Percentiles rank a stretch among this genome's conserved stretches.
These are phyloP conservation scores for Cardiospermum halicacabum DNA, from an alignment of 345 rosid genomes.

Conservation along the genomic window DNA sequence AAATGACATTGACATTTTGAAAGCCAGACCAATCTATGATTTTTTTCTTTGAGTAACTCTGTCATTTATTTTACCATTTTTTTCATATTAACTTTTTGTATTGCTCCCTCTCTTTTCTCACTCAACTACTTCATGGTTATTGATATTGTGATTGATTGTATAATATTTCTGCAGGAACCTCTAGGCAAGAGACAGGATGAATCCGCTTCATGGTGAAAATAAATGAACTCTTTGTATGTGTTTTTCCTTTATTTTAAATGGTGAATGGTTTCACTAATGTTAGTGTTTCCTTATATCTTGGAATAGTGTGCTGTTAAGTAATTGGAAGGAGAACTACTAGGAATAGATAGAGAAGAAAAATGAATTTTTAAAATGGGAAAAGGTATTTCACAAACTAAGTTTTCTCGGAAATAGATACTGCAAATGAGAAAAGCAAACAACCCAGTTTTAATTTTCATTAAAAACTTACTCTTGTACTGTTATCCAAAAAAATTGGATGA, in stretches of 20 bases:
- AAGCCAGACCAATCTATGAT: no score
- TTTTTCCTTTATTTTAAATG: conserved; percentile 3
- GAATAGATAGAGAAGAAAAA: background rate
- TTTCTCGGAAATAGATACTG: background rate
- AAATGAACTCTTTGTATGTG: background rate
- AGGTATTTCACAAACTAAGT: background rate
- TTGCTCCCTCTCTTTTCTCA: conserved; percentile 7
- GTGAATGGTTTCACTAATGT: conserved; percentile 6
- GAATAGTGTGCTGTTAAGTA: no score
- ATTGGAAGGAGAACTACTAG: background rate
- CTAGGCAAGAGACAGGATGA: conserved; percentile 35
- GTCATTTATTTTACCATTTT: background rate
- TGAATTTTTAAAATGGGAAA: background rate
- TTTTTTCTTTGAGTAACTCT: no score
- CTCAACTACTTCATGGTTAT: conserved; percentile 11
- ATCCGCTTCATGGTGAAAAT: conserved; percentile 48
- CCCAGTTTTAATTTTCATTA: background rate
- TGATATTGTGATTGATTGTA: conserved; percentile 8
- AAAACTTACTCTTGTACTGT: background rate
- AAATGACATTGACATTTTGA: no score
- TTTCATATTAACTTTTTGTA: background rate
- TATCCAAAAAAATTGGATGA: background rate
- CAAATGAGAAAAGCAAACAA: background rate
- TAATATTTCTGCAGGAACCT: conserved; percentile 41
- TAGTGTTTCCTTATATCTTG: background rate